phyloP scores from a whole-genome alignment of 2,329 filamentous ascomycete species.

The Exophiala xenobiotica region DNA sequence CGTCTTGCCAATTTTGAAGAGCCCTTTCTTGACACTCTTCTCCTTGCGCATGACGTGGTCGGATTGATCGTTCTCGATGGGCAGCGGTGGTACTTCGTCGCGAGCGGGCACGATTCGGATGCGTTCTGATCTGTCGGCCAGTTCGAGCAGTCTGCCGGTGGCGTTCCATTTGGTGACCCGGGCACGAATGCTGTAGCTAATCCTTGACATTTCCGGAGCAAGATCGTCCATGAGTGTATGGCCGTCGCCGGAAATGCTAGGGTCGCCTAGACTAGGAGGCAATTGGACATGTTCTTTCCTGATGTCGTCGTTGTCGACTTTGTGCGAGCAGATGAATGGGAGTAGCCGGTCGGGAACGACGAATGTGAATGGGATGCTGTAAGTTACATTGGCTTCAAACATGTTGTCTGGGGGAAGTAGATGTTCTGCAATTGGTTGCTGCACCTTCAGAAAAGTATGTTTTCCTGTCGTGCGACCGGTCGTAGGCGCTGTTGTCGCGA shows the following conservation, averaged over 20 bases:
- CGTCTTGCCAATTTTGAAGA: slow-evolving; percentile 56
- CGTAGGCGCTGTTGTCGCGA: slow-evolving; percentile 52
- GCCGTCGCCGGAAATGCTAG: slow-evolving; percentile 52
- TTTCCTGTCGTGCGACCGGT: slow-evolving; percentile 56
- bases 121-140: slow-evolving; percentile 52
- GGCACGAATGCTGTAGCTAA: slow-evolving; percentile 57
- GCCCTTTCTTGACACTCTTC: slow-evolving; percentile 60
- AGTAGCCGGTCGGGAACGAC: slow-evolving; percentile 61
- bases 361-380: slow-evolving; percentile 64
- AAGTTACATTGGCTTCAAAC: slow-evolving; percentile 54
- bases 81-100: slow-evolving; percentile 60
- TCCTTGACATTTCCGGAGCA: slow-evolving; percentile 61
- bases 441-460: slow-evolving; percentile 62
- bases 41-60: slow-evolving; percentile 57
- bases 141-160: slow-evolving; percentile 47
- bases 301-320: slow-evolving; percentile 51
- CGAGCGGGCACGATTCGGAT: slow-evolving; percentile 60
- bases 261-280: slow-evolving; percentile 62
- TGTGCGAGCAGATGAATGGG: slow-evolving; percentile 59
- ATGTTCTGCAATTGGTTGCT: slow-evolving; percentile 56
- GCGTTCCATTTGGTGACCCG: slow-evolving; percentile 45
- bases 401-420: slow-evolving; percentile 57
- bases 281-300: slow-evolving; percentile 57
- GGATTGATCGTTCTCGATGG: slow-evolving; percentile 44
- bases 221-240: slow-evolving; percentile 58